phyloP scores from a whole-genome alignment of 2,329 filamentous ascomycete species.

The Juglanconis juglandina region DNA sequence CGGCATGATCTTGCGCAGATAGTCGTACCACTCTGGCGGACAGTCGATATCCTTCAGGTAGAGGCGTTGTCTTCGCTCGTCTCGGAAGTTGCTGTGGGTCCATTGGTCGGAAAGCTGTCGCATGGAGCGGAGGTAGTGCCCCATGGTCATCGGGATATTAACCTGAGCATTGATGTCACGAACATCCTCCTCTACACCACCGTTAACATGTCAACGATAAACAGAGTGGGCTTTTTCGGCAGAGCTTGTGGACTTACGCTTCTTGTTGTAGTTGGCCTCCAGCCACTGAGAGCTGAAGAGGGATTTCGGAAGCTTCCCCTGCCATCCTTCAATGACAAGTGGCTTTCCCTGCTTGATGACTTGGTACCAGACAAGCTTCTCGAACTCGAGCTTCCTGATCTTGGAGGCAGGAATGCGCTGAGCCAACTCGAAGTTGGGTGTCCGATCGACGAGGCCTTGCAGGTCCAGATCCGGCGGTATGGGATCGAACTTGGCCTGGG shows the following conservation, averaged over 20 bases:
- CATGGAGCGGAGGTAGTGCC: slow-evolving; percentile 89
- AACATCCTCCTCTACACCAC: slow-evolving; percentile 68
- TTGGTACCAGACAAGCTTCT: slow-evolving; percentile 78
- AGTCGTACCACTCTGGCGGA: slow-evolving; percentile 79
- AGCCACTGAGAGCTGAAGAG: slow-evolving; percentile 83
- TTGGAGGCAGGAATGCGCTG: slow-evolving; percentile 74
- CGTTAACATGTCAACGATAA: slow-evolving; percentile 21
- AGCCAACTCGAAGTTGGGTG: slow-evolving; percentile 83
- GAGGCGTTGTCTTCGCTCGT: slow-evolving; percentile 76
- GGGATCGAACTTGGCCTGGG: slow-evolving; percentile 86
- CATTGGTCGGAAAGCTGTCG: slow-evolving; percentile 79
- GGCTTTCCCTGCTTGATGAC: slow-evolving; percentile 84
- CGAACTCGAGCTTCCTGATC: slow-evolving; percentile 76
- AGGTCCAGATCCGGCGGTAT: slow-evolving; percentile 84
- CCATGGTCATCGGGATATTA: slow-evolving; percentile 79
- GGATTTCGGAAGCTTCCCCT: slow-evolving; percentile 68
- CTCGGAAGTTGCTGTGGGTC: slow-evolving; percentile 69
- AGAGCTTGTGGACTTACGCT: slow-evolving; percentile 52
- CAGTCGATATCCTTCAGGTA: slow-evolving; percentile 98
- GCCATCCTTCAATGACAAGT: slow-evolving; percentile 86
- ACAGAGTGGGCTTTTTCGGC: not conserved
- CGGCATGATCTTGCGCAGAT: slow-evolving; percentile 74
- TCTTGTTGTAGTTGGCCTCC: slow-evolving; percentile 71
- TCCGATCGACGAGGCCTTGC: slow-evolving; percentile 68
- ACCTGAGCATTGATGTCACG: slow-evolving; percentile 71